Evolutionary conservation across 495 filamentous ascomycete species (phyloP), one percentile per base, ranked within the genome.

Genomic region (Penicillium arizonense): DNA sequence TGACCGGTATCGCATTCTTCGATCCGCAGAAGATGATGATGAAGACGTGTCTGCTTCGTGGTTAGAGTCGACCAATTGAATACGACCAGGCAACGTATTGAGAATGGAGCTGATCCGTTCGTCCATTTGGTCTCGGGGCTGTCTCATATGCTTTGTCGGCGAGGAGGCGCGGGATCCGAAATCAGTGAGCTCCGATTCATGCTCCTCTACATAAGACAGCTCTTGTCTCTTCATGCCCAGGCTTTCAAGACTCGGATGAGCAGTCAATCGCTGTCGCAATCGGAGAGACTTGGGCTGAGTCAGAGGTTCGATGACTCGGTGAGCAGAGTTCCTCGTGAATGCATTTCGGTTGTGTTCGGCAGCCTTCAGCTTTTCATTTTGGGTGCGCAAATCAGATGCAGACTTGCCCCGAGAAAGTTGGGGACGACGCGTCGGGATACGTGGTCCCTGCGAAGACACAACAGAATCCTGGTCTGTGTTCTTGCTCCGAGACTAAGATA

Each of bases 71-170:
- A 70, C 63, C 10, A 97, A 79, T 39, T 84, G 85, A 54, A 98
- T 95, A 34, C 82, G 82, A 14, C 87, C 84, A 32, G 91, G 90
- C 28, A 98, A 84, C 9, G 79, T 84, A 40, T 86, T 83, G 8
- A 98, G 78, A 42, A 98, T 88, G 16, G 87, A 85, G 64, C 82
- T 88, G 41, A 98, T 91, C 55, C 92, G 90, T 46, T 88, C 83
- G 59, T 96, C 90, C 4, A 98, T 77, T 34, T 87, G 82, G 51
- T 88, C 85, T 35, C 87, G 83, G 8, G 65, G 64, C 60, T 77
- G 77, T 37, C 66, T 70, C 18, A 63, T 59, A 20, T 61, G 59
- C 35, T 65, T 73, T 12, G 51, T 50, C 28, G 61, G 65, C 40
- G 68, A 63, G 33, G 63, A 78, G 59, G 57, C 34, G 44, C 75